These are phyloP conservation scores for Cercospora canescens DNA, from an alignment of 2,329 filamentous ascomycete species.

Conservation along the genomic window DNA sequence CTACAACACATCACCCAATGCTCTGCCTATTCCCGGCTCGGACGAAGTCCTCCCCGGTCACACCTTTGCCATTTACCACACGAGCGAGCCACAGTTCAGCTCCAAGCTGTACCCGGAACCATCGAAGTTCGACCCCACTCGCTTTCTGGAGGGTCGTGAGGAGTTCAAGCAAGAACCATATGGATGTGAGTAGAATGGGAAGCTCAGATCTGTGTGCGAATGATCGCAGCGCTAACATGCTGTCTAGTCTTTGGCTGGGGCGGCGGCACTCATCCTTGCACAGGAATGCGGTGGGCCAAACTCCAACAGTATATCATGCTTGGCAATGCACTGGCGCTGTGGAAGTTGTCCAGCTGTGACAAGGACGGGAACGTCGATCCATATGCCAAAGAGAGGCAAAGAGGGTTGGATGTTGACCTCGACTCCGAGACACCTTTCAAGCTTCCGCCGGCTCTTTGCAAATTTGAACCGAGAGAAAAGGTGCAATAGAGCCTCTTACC, in stretches of 20 bases:
- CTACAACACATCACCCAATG: constrained; percentile 51
- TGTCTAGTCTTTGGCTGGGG: constrained; percentile 26
- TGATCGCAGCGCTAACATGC: neutral
- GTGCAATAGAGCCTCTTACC: neutral
- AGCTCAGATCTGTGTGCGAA: too few species aligned
- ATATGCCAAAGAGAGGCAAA: neutral
- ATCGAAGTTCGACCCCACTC: constrained; percentile 10
- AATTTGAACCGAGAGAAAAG: neutral
- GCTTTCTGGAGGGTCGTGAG: constrained; percentile 16
- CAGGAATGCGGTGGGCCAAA: constrained; percentile 47
- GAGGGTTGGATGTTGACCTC: neutral
- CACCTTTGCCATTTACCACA: constrained; percentile 28
- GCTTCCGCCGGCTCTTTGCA: neutral
- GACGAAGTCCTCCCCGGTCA: constrained; percentile 28
- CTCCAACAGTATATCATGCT: constrained; percentile 51
- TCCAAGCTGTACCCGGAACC: constrained; percentile 28
- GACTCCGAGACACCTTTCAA: neutral
- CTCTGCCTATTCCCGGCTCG: constrained; percentile 41
- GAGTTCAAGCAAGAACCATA: constrained; percentile 22
- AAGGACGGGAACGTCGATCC: neutral
- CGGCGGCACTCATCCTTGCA: constrained; percentile 43
- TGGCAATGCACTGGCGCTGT: constrained; percentile 31
- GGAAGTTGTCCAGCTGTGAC: constrained; percentile 10
- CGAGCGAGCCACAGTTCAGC: constrained; percentile 27
- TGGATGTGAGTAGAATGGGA: constrained; percentile 23